phyloP scores from a whole-genome alignment of 441 rosid genomes.

The Breynia disticha region DNA sequence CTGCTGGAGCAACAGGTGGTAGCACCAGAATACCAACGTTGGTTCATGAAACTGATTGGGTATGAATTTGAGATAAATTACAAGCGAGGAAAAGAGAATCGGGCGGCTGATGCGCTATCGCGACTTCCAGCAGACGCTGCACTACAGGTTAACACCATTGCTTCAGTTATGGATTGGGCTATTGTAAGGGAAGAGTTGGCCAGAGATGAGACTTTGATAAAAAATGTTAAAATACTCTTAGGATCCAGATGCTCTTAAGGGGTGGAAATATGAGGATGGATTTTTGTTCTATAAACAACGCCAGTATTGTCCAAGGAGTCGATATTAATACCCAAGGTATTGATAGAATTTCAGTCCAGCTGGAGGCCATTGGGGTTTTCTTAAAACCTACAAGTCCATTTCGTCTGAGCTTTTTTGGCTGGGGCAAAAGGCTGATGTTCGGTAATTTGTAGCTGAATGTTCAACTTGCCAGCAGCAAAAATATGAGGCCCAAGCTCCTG shows the following conservation, averaged over 20 bases:
- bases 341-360: no score
- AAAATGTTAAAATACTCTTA: no score
- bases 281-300: no score
- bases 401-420: not conserved
- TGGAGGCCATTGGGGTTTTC: not conserved
- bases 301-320: no score
- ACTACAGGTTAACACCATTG: no score
- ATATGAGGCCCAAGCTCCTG: not conserved
- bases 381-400: not conserved
- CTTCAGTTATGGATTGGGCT: not conserved
- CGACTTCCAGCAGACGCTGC: not conserved
- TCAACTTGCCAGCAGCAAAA: not conserved
- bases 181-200: not conserved
- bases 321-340: no score
- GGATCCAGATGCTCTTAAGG: no score
- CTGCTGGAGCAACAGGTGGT: not conserved
- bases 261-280: no score
- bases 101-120: constrained; percentile 1
- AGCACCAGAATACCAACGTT: not conserved
- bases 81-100: constrained; percentile 1
- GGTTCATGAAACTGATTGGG: not conserved
- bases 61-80: constrained; percentile 3
- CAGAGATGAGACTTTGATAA: no score
- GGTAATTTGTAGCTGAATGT: not conserved
- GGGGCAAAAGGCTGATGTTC: not conserved